phyloP scores from a whole-genome alignment of 2,329 filamentous ascomycete genomes.

The Pestalotiopsis sp. region DNA sequence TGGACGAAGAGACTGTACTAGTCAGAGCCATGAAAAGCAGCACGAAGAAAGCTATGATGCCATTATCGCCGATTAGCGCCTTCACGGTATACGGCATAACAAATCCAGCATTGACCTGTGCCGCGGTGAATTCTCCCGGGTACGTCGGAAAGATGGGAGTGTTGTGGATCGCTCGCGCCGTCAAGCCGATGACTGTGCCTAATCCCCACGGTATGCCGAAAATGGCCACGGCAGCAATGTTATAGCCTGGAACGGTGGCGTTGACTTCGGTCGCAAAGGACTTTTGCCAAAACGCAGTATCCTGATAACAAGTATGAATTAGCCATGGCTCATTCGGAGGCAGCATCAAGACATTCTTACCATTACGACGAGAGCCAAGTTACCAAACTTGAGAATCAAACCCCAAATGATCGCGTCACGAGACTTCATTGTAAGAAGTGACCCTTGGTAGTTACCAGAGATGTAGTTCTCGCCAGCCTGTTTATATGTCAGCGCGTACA shows the following conservation, averaged over 20 bases:
- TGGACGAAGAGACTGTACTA: conserved; percentile 49
- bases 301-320: neutral
- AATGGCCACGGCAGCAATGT: conserved; percentile 45
- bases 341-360: conserved; percentile 15
- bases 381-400: conserved; percentile 50
- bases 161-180: conserved; percentile 46
- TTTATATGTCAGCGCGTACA: neutral
- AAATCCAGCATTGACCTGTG: conserved; percentile 44
- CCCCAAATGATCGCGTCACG: conserved; percentile 45
- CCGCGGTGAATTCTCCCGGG: conserved; percentile 40
- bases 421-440: conserved; percentile 51
- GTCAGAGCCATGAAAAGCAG: conserved; percentile 56
- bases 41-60: conserved; percentile 46
- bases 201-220: conserved; percentile 50
- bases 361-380: conserved; percentile 52
- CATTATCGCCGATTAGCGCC: conserved; percentile 44
- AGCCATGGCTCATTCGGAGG: neutral
- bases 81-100: conserved; percentile 50
- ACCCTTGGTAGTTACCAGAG: conserved; percentile 48
- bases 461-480: conserved; percentile 38
- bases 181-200: conserved; percentile 48
- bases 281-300: conserved; percentile 57
- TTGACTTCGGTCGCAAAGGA: conserved; percentile 50
- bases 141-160: conserved; percentile 48
- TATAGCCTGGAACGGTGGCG: conserved; percentile 49